These are phyloP conservation scores for Pythium angustatum DNA, from an alignment of 352 stramenopile species.

Conservation along the genomic window DNA sequence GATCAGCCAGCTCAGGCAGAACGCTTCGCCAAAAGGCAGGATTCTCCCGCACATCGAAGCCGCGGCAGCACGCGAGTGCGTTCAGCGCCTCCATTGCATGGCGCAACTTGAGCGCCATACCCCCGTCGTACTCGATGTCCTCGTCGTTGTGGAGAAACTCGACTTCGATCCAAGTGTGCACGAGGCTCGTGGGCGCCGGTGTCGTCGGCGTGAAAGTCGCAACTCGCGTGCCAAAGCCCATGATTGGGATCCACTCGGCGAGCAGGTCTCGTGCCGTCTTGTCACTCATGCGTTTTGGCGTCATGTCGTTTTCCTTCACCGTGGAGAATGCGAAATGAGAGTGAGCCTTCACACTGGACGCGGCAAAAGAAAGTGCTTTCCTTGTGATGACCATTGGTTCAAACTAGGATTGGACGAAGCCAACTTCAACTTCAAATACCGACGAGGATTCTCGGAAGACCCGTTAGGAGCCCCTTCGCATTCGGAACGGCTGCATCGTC, in stretches of 20 bases:
- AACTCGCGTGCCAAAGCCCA: no score
- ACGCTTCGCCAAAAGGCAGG: not conserved
- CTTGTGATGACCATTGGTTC: no score
- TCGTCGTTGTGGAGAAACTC: not conserved
- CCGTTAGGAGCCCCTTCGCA: no score
- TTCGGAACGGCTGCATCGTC: not conserved
- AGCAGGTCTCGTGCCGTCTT: not conserved
- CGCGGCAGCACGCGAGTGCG: not conserved
- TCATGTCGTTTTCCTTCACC: not conserved
- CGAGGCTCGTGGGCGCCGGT: not conserved
- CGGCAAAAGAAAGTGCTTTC: no score
- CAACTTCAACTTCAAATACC: no score
- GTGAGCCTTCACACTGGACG: no score
- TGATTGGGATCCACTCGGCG: not conserved
- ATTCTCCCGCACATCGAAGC: not conserved
- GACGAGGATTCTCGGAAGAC: no score
- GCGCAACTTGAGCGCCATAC: not conserved
- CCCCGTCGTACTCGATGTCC: not conserved
- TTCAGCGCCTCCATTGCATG: not conserved
- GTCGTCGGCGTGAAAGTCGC: not conserved
- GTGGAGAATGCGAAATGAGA: no score
- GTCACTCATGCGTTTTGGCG: not conserved
- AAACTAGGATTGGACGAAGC: no score
- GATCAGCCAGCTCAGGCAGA: not conserved
- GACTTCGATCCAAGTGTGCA: not conserved